Evolutionary conservation across 148 eudicot species (phyloP), one percentile per base, ranked within the genome.

Genomic region (Cornus controversa): DNA sequence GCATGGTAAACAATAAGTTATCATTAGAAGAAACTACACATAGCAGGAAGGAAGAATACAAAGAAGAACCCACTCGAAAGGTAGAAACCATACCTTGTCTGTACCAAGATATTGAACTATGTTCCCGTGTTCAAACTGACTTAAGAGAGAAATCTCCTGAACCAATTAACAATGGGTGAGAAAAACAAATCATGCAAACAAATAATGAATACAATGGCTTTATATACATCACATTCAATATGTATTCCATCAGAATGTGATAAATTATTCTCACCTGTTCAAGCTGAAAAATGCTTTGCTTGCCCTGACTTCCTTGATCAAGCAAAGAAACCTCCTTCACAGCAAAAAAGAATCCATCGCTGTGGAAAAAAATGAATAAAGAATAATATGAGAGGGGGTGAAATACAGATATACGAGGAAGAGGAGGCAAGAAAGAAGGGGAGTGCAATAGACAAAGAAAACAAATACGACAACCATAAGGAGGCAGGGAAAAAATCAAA

Each of bases 321-420:
- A 89, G 88, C 79, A 92, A 82, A 80, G 97, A 92, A 79, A 92
- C 97, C 80, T 92, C 97, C 76, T 92, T 90, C 69, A 90, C 91
- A 42, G 97, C 97, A 78, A 92, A 92, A 82, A 92, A 90, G 76
- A 71, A 58, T 20, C 94, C 94, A 71, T 86, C 83, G 14, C 97
- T 92, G 88, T 92, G 87, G 86, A 79, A 83, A 80, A 78, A 71
- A 75, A 60, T 22, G 2, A 60, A 18, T n/a, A 60, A 60, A 60
- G n/a, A 57, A 29, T 31, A 62, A 37, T 42, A 45, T 67, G 73
- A 75, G 75, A 70, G 62, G 57, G 23, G 68, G 60, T 62, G 42
- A 53, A 82, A 68, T n/a, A 54, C 29, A 18, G 45, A 40, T 0
- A 40, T 3, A 40, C 7, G 45, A 40, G 45, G 45, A 40, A 1